Base-by-base conservation (phyloP, 2,329 filamentous ascomycete genomes). In the Plenodomus tracheiphilus region DNA sequence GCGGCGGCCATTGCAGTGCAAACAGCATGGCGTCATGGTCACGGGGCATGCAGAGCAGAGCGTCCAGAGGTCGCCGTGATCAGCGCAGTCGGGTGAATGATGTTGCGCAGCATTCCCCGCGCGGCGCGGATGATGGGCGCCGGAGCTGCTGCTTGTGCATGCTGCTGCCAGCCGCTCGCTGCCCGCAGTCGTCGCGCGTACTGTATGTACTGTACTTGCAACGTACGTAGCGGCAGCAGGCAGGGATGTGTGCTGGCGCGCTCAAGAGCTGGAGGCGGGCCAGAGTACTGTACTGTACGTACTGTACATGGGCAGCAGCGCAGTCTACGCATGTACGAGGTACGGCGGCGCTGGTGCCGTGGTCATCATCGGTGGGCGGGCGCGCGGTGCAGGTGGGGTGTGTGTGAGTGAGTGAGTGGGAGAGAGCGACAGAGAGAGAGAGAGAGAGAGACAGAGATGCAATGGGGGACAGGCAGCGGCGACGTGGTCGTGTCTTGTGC, bases 401-500 rank as follows among this genome's bases (percentile, higher is more conserved):
- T n/a, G 20, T 47, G 48, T 54, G 46, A 41, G 39, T 34, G n/a
- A n/a, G n/a, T n/a, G n/a, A n/a, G n/a, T n/a, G n/a, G n/a, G n/a
- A n/a, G n/a, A n/a, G n/a, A n/a, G n/a, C n/a, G n/a, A n/a, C n/a
- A n/a, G n/a, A n/a, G n/a, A n/a, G n/a, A n/a, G n/a, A n/a, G n/a
- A n/a, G n/a, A n/a, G n/a, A n/a, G n/a, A n/a, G n/a, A n/a, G n/a
- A n/a, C n/a, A n/a, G n/a, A n/a, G n/a, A n/a, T n/a, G 38, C 43
- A 5, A 15, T 32, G 28, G 15, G 6, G 28, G 15, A 4, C 9
- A 7, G 4, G 28, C 28, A 35, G 35, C 41, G 40, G 51, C 37
- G 58, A 59, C 50, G 56, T 60, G 43, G 53, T 53, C 55, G 47
- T 48, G 45, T 44, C 38, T 43, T 48, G 55, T 58, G 54, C 41